Conservation (phyloP, 2,329 filamentous ascomycete genomes). For the Moelleriella libera region DNA sequence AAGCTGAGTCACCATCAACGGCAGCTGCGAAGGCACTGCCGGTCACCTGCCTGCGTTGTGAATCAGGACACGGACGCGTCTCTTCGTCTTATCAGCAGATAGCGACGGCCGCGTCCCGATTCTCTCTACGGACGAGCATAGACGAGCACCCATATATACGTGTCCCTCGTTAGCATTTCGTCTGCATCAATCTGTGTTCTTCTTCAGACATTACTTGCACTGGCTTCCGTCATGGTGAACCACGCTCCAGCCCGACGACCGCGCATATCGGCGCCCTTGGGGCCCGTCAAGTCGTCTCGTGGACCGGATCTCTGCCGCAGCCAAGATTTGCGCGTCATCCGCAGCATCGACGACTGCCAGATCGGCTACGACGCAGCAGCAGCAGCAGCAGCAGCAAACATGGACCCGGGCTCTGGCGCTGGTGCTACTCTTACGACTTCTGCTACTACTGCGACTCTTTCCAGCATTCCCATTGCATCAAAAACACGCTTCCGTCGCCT, state of each 20-base stretch:
- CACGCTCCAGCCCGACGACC: conserved; percentile 7
- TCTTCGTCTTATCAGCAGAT: background rate
- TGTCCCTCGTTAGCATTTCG: no score
- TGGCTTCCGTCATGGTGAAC: background rate
- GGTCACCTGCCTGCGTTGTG: background rate
- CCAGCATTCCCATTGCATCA: background rate
- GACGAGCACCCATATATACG: no score
- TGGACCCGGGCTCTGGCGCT: no score
- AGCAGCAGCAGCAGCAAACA: background rate
- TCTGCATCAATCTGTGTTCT: no score
- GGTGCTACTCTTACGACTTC: no score
- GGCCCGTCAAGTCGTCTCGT: conserved; percentile 21
- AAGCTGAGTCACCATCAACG: background rate
- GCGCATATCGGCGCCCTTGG: conserved; percentile 20
- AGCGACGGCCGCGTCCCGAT: no score
- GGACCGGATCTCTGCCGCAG: conserved; percentile 20
- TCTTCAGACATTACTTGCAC: no score
- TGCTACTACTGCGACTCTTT: background rate
- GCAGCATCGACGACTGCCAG: conserved; percentile 20
- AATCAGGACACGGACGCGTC: background rate
- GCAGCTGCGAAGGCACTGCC: background rate
- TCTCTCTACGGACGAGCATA: no score
- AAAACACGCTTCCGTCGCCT: background rate
- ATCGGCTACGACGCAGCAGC: conserved; percentile 1
- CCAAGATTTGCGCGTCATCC: conserved; percentile 18